Percentiles rank a stretch among this genome's conserved stretches.
These are phyloP conservation scores for Saturnispora galanensis DNA, from an alignment of 805 yeast genomes.

Conservation along the genomic window DNA sequence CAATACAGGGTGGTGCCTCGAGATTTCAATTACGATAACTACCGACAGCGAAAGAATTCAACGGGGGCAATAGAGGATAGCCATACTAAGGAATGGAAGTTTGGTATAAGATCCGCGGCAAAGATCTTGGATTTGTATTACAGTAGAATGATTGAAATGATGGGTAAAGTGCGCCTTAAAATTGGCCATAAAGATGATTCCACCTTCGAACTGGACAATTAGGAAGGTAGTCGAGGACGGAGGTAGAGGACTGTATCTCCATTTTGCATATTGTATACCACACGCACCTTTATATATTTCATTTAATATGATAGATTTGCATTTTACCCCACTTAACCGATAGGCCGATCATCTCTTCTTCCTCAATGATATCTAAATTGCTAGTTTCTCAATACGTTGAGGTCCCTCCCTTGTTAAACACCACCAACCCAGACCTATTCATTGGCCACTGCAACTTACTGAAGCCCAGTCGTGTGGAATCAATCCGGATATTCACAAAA, in stretches of 20 bases:
- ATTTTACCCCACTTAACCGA: not conserved
- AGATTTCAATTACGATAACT: slow-evolving; percentile 29
- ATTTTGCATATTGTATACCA: no score
- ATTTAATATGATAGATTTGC: no score
- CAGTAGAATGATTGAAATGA: slow-evolving; percentile 37
- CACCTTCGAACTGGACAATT: not conserved
- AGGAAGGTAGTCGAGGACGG: not conserved
- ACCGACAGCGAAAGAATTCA: slow-evolving; percentile 18
- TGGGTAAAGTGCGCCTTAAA: slow-evolving; percentile 29
- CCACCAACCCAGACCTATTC: slow-evolving; percentile 18
- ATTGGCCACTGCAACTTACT: slow-evolving; percentile 21
- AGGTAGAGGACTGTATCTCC: no score
- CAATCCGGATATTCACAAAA: slow-evolving; percentile 16
- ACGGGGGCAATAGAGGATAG: slow-evolving; percentile 16
- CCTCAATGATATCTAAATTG: no score
- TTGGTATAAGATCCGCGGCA: slow-evolving; percentile 26
- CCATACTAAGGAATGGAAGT: slow-evolving; percentile 16
- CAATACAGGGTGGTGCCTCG: slow-evolving; percentile 67
- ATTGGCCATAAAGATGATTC: slow-evolving; percentile 25
- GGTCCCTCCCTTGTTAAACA: slow-evolving; percentile 17
- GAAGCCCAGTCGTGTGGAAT: slow-evolving; percentile 15
- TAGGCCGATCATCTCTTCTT: no score
- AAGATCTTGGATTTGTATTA: slow-evolving; percentile 41
- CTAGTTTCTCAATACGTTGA: slow-evolving; percentile 7
- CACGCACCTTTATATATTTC: no score